Percentiles rank a stretch among this genome's conserved stretches.
Conservation (phyloP, 2,329 filamentous ascomycete genomes). For the Clarireedia homoeocarpa region DNA sequence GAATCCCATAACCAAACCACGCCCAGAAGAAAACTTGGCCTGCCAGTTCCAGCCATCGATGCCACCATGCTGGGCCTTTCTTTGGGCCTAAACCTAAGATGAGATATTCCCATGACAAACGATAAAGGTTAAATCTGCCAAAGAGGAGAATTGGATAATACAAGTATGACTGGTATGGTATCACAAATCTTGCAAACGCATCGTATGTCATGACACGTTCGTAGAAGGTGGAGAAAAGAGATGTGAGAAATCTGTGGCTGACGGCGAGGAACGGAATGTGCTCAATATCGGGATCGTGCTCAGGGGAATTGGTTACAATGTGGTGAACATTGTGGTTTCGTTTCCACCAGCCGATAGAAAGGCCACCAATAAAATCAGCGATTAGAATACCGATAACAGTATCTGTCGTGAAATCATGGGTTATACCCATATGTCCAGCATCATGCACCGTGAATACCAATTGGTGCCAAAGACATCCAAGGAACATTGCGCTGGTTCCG, state of each 20-base stretch:
- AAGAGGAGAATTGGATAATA: slow-evolving; percentile 78
- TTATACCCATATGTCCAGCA: slow-evolving; percentile 95
- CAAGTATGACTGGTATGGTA: slow-evolving; percentile 70
- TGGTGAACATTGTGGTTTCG: slow-evolving; percentile 93
- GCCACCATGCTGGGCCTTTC: slow-evolving; percentile 75
- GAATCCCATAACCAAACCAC: slow-evolving; percentile 76
- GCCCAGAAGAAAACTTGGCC: slow-evolving; percentile 78
- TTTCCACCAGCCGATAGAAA: slow-evolving; percentile 97
- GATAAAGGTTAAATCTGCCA: slow-evolving; percentile 82
- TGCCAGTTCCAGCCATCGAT: slow-evolving; percentile 68
- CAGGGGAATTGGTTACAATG: slow-evolving; percentile 88
- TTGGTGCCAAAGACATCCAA: slow-evolving; percentile 90
- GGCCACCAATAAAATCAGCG: slow-evolving; percentile 79
- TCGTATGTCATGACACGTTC: slow-evolving; percentile 75
- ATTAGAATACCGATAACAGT: slow-evolving; percentile 82
- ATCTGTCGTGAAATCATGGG: slow-evolving; percentile 78
- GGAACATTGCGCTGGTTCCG: slow-evolving; percentile 58
- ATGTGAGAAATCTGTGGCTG: slow-evolving; percentile 70
- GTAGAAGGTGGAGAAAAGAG: slow-evolving; percentile 74
- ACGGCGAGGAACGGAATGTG: slow-evolving; percentile 86
- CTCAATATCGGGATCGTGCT: slow-evolving; percentile 93
- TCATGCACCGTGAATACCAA: slow-evolving; percentile 91
- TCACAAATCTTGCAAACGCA: slow-evolving; percentile 57
- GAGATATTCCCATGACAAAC: slow-evolving; percentile 72
- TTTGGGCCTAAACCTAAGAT: slow-evolving; percentile 61